Base-by-base conservation (phyloP, 2,329 filamentous ascomycete species). In the Magnaporthiopsis incrustans region DNA sequence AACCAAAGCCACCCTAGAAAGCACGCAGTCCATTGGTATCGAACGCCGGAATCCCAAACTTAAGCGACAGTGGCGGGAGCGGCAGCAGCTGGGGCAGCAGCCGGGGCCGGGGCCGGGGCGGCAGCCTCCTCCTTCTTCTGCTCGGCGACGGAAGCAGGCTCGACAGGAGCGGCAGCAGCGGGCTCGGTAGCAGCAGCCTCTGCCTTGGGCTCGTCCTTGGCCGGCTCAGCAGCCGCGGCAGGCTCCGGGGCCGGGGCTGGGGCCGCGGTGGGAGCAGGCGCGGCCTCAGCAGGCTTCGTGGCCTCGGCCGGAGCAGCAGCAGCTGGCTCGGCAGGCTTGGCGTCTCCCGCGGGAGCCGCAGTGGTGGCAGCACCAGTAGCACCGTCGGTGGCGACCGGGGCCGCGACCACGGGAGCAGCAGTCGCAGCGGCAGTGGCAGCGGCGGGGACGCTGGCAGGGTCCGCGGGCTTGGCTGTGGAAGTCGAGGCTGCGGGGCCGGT, bases 121-220 rank as follows among this genome's bases (percentile, higher is more conserved):
- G 57, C 57, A 30, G 26, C 57, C 57, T 58, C 57, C n/a, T 26
- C n/a, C 57, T 58, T 58, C 57, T 58, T 58, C 57, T 58, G 18
- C 57, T 26, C 27, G 5, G 25, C 32, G 14, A 30, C 59, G n/a
- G 59, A 18, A 22, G 59, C n/a, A 33, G 58, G 15, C 26, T 53
- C 62, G 35, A 27, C 57, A 14, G 62, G 8, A 5, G 57, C 30
- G 57, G 62, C 25, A 30, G 62, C 18, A 38, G 35, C 35, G 35
- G 35, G 35, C 35, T 38, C 35, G 35, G 35, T 26, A 26, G 61
- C 61, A 22, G 61, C 50, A 33, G 61, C 61, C 59, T 57, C 26
- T 3, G 26, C 56, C 26, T 25, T 27, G 56, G 56, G 14, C 35
- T 38, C 35, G 14, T 38, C 35, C 35, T 38, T 12, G 35, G 59